Base-by-base conservation (phyloP, 2,329 filamentous ascomycete genomes). In the Geoglossum cookeanum region DNA sequence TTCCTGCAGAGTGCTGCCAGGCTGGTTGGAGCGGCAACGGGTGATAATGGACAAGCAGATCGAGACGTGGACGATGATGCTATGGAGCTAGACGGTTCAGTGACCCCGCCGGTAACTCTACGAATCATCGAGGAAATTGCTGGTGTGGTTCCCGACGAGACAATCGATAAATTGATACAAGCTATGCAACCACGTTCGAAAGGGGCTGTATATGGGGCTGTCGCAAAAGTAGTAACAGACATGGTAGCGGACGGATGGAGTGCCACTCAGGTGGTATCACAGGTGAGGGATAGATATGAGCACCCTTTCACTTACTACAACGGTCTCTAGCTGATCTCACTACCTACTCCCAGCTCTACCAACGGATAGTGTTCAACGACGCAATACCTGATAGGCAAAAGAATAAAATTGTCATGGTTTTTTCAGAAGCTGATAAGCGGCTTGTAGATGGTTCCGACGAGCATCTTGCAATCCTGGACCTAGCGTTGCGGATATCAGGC, bases 191-290 rank as follows among this genome's bases (percentile, higher is more conserved):
- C 88, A 3, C 78, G 74, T 61, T 78, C 78, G 29, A 75, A 76
- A 42, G 77, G 78, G 0, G 75, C 78, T 13, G 75, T 81, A 0
- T 98, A 94, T 65, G 77, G 81, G 59, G 76, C 78, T 11, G 79
- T 98, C 15, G 81, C 88, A 0, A 81, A 81, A 62, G 83, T 87
- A 4, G 85, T 97, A 4, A 87, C 90, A 64, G 85, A 95, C 62
- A 82, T 98, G 75, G 83, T 97, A 52, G 91, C 91, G 0, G 92
- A 97, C 71, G 92, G 92, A 7, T 98, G 92, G 91, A 96, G 90
- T 68, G 92, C 91, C 29, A 82, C 83, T 5, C 92, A 97, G 70
- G 80, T 96, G 30, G 77, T 97, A 42, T 74, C 78, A 17, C 89
- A 95, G 76, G 84, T 85, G 72, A 69, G 73, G 65, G 22, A 45